These are phyloP conservation scores for Vigna hirtella DNA, from an alignment of 306 rosid species.

Conservation along the genomic window DNA sequence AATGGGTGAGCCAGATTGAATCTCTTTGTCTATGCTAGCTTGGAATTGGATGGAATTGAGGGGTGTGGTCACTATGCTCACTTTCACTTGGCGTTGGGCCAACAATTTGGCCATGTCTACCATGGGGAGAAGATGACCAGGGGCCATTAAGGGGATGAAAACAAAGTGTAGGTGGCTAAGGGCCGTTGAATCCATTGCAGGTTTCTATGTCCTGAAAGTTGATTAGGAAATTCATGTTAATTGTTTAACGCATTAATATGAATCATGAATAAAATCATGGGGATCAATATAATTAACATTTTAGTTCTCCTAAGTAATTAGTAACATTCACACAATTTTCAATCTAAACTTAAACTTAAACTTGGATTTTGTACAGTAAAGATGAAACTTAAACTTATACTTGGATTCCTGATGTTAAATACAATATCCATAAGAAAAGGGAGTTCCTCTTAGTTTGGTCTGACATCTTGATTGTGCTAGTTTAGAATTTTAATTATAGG, in stretches of 20 bases:
- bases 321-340: too few relatives aligned
- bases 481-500: too few relatives aligned
- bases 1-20: slow-evolving; percentile 42
- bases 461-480: too few relatives aligned
- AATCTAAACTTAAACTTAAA: too few relatives aligned
- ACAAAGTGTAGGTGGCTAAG: slow-evolving; percentile 55
- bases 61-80: slow-evolving; percentile 65
- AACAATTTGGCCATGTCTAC: slow-evolving; percentile 66
- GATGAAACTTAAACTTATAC: too few relatives aligned
- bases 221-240: background rate
- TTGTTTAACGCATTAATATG: background rate
- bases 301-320: too few relatives aligned
- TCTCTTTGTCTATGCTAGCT: slow-evolving; percentile 45
- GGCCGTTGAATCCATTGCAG: background rate
- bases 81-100: slow-evolving; percentile 53
- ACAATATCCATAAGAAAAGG: too few relatives aligned
- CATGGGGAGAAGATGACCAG: slow-evolving; percentile 77
- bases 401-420: too few relatives aligned
- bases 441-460: too few relatives aligned
- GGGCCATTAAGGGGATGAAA: slow-evolving; percentile 50
- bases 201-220: background rate
- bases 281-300: too few relatives aligned
- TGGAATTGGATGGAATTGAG: slow-evolving; percentile 55
- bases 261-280: too few relatives aligned
- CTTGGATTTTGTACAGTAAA: too few relatives aligned